Evolutionary conservation across 352 stramenopile species (phyloP), one percentile per base, ranked within the genome.

Genomic region (Pythium rishiriense): DNA sequence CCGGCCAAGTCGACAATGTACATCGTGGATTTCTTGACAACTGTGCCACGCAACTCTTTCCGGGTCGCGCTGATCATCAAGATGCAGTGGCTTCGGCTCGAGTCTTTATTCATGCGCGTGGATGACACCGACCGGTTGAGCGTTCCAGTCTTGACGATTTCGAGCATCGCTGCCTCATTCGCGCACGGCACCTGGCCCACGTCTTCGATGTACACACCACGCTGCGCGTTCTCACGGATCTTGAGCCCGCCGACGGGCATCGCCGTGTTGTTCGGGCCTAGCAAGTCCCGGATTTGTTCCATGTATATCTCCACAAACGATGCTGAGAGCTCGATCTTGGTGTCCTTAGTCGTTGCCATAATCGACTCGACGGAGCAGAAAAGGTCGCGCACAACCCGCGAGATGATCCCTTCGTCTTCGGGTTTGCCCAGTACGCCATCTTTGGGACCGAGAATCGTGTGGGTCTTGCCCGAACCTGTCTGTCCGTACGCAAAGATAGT

Each of bases 31-130:
- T 70, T 69, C 67, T 76, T 82, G 17, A 79, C 45, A 21, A 68
- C 52, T 1, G 59, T 66, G 57, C 43, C 59, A 22, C 46, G 55
- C 42, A 51, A 22, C 54, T 83, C 43, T 60, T 61, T 67, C 12
- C 53, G 64, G 33, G 35, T 70, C 53, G 21, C 69, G 22, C 72
- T 72, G 33, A 93, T 80, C 74, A 86, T 90, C 10, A 93, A 57
- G 37, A 90, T 87, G 15, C 73, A 82, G 68, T 93, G 83, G 35
- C 81, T 91, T n/a, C 80, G 78, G 72, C 84, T 91, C 57, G 80
- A 90, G 54, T 90, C 79, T 65, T 96, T 92, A 67, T 98, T 98
- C 90, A 98, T 97, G 17, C 87, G 71, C 12, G 90, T 98, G 1
- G 79, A 88, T 0, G 76, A 73, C 31, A 91, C 81, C 0, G 80